Conservation (phyloP, 805 yeast species). For the Pichia kluyveri region DNA sequence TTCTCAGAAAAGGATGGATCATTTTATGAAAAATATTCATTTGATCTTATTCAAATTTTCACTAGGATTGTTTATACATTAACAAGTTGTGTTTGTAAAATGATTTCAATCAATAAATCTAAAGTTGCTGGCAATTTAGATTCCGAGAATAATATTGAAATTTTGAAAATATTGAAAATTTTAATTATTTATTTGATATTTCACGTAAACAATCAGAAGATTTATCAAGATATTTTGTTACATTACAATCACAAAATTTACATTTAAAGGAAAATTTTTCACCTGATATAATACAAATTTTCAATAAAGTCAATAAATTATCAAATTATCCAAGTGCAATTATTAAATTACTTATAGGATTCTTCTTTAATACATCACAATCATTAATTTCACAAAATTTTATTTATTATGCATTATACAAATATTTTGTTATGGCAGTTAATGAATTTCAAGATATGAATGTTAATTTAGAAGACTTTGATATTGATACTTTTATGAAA, state of each 20-base stretch:
- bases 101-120: slow-evolving; percentile 2
- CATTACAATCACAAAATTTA: not conserved
- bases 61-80: slow-evolving; percentile 11
- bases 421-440: slow-evolving; percentile 13
- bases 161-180: not conserved
- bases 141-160: not conserved
- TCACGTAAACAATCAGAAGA: slow-evolving; percentile 1
- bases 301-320: slow-evolving; percentile 9
- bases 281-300: slow-evolving; percentile 1
- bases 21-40: slow-evolving; percentile 13
- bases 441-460: slow-evolving; percentile 7
- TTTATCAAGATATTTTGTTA: slow-evolving; percentile 3
- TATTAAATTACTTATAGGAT: slow-evolving; percentile 18
- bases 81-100: slow-evolving; percentile 11
- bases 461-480: slow-evolving; percentile 1
- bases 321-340: slow-evolving; percentile 13
- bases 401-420: slow-evolving; percentile 21
- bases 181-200: slow-evolving; percentile 7
- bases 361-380: slow-evolving; percentile 23
- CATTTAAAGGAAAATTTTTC: not conserved
- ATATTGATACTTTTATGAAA: slow-evolving; percentile 3
- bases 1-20: slow-evolving; percentile 5
- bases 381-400: slow-evolving; percentile 20
- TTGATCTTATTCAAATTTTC: slow-evolving; percentile 18
- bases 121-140: not conserved